Evolutionary conservation across 192 early-diverging fungal species (phyloP).

Genomic region (Chytriomyces sp.): DNA sequence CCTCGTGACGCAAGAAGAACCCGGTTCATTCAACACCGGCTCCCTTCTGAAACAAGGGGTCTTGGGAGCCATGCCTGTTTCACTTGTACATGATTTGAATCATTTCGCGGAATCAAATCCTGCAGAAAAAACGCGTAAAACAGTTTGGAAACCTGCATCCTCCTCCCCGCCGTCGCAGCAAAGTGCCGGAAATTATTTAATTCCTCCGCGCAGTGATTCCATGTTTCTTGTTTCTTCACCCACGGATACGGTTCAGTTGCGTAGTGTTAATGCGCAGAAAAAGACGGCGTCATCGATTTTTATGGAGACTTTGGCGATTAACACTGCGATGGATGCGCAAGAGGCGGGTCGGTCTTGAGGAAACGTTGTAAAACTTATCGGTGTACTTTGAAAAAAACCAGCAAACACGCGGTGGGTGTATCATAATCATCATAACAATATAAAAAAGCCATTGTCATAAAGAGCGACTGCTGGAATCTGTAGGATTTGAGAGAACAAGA

Average conservation of each 20-base stretch:
- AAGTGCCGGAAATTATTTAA: too few relatives aligned
- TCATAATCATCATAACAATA: neutral
- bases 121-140: too few relatives aligned
- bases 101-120: too few relatives aligned
- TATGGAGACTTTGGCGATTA: conserved; percentile 9
- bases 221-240: neutral
- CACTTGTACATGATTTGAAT: too few relatives aligned
- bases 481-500: neutral
- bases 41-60: too few relatives aligned
- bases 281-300: neutral
- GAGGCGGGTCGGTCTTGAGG: neutral
- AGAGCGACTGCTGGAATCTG: too few relatives aligned
- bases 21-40: too few relatives aligned
- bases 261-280: neutral
- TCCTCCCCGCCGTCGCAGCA: too few relatives aligned
- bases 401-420: neutral
- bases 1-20: too few relatives aligned
- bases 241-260: neutral
- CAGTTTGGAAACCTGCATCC: too few relatives aligned
- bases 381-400: neutral
- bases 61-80: too few relatives aligned
- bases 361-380: neutral
- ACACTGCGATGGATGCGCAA: neutral
- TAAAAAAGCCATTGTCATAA: neutral
- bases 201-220: too few relatives aligned